phyloP scores from a whole-genome alignment of 805 yeast genomes.

The Kodamaea hsintzibuensis region DNA sequence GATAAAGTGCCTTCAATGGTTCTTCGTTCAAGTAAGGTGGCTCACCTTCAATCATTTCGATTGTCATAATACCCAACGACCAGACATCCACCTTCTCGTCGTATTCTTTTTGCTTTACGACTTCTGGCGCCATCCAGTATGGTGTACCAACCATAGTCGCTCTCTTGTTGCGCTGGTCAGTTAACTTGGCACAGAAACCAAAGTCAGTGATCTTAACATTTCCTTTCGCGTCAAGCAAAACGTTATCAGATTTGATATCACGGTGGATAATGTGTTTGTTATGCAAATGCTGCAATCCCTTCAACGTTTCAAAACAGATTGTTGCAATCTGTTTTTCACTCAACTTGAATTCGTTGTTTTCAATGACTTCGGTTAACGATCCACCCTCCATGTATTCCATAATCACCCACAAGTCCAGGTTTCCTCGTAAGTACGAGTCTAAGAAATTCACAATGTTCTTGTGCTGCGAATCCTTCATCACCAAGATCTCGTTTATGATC shows the following conservation, averaged over 20 bases:
- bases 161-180: slow-evolving; percentile 69
- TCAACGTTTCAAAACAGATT: slow-evolving; percentile 85
- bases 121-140: slow-evolving; percentile 91
- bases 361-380: slow-evolving; percentile 91
- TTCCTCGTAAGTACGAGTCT: slow-evolving; percentile 82
- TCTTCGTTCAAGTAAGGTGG: slow-evolving; percentile 83
- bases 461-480: slow-evolving; percentile 95
- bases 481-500: slow-evolving; percentile 92
- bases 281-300: slow-evolving; percentile 90
- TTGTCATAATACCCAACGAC: slow-evolving; percentile 84
- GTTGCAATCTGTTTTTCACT: slow-evolving; percentile 89
- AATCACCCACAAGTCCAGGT: slow-evolving; percentile 91
- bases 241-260: slow-evolving; percentile 48
- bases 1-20: slow-evolving; percentile 72
- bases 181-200: slow-evolving; percentile 65
- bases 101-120: slow-evolving; percentile 74
- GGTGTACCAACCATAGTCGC: slow-evolving; percentile 90
- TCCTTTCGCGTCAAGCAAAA: slow-evolving; percentile 44
- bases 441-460: slow-evolving; percentile 92
- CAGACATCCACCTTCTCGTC: slow-evolving; percentile 83
- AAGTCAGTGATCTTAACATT: slow-evolving; percentile 48
- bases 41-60: slow-evolving; percentile 84
- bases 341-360: slow-evolving; percentile 70
- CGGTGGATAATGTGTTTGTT: slow-evolving; percentile 86
- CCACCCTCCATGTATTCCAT: slow-evolving; percentile 99